Conservation (phyloP, 768 basidiomycete species). For the Naematelia aurantialba region DNA sequence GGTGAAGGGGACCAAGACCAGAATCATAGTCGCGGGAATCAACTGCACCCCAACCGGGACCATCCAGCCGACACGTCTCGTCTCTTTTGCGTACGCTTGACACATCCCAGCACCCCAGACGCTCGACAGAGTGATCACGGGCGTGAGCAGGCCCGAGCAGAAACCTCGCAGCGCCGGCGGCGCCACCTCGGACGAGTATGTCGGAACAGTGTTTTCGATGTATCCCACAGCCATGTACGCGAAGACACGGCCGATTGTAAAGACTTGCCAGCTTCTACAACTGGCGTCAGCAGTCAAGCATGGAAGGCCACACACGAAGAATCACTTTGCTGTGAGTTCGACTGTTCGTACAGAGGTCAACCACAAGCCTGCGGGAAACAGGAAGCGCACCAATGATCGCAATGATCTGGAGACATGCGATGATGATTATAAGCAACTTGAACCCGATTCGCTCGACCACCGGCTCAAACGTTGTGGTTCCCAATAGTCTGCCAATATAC, state of each 20-base stretch:
- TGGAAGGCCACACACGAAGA: no score
- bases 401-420: slow-evolving; percentile 15
- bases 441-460: slow-evolving; percentile 19
- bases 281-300: background rate
- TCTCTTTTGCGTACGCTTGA: slow-evolving; percentile 20
- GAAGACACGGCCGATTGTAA: slow-evolving; percentile 14
- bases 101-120: slow-evolving; percentile 27
- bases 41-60: slow-evolving; percentile 39
- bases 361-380: background rate
- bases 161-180: slow-evolving; percentile 23
- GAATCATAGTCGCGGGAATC: slow-evolving; percentile 21
- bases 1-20: slow-evolving; percentile 34
- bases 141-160: slow-evolving; percentile 17
- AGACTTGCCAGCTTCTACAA: slow-evolving; percentile 5
- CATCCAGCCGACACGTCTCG: slow-evolving; percentile 17
- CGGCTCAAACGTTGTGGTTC: slow-evolving; percentile 19
- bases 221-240: slow-evolving; percentile 23
- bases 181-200: slow-evolving; percentile 26
- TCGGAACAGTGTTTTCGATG: slow-evolving; percentile 21
- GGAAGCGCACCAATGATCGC: slow-evolving; percentile 19
- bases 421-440: slow-evolving; percentile 11
- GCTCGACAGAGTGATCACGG: slow-evolving; percentile 9
- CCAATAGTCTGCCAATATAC: slow-evolving; percentile 17
- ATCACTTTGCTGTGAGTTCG: slow-evolving; percentile 13
- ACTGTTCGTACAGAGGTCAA: background rate